A percentile compares a stretch with the other conserved stretches of the same genome.
These are phyloP conservation scores for Daldinia vernicosa DNA, from an alignment of 495 filamentous ascomycete genomes.

Conservation along the genomic window DNA sequence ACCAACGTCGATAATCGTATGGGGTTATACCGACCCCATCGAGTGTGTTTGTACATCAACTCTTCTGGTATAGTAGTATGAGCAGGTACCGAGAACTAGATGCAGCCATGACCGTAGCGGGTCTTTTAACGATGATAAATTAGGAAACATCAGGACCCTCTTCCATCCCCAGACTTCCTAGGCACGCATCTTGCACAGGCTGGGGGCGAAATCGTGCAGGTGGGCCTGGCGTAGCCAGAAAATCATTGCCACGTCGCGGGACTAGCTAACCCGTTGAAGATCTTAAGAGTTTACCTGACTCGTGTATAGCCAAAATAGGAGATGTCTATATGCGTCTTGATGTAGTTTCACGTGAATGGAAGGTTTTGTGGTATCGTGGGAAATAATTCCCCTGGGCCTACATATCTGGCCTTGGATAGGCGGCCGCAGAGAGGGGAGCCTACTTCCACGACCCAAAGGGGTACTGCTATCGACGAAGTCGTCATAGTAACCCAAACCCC, in stretches of 20 bases:
- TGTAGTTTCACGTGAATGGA: constrained; percentile 34
- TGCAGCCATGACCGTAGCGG: constrained; percentile 31
- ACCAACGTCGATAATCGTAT: constrained; percentile 5
- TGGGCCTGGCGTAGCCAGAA: constrained; percentile 41
- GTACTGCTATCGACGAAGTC: constrained; percentile 36
- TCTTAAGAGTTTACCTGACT: constrained; percentile 40
- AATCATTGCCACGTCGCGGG: constrained; percentile 41
- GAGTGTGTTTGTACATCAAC: constrained; percentile 14
- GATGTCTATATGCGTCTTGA: constrained; percentile 30
- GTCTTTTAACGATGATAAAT: constrained; percentile 13
- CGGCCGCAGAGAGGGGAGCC: constrained; percentile 37
- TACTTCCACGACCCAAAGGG: constrained; percentile 29
- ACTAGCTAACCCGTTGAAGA: constrained; percentile 40
- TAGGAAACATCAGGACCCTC: constrained; percentile 26
- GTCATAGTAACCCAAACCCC: constrained; percentile 39
- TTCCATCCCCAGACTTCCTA: constrained; percentile 37
- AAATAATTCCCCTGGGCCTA: constrained; percentile 30
- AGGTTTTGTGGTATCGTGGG: constrained; percentile 24
- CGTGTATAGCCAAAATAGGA: constrained; percentile 29
- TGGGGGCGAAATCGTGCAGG: constrained; percentile 43
- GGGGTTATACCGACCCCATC: constrained; percentile 13
- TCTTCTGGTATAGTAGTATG: constrained; percentile 19
- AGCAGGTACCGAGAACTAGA: constrained; percentile 29
- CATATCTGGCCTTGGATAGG: constrained; percentile 34
- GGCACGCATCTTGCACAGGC: constrained; percentile 37